A percentile compares a stretch with the other conserved stretches of the same genome.
Conservation (phyloP, 495 filamentous ascomycete genomes). For the Sphaerosporella brunnea region DNA sequence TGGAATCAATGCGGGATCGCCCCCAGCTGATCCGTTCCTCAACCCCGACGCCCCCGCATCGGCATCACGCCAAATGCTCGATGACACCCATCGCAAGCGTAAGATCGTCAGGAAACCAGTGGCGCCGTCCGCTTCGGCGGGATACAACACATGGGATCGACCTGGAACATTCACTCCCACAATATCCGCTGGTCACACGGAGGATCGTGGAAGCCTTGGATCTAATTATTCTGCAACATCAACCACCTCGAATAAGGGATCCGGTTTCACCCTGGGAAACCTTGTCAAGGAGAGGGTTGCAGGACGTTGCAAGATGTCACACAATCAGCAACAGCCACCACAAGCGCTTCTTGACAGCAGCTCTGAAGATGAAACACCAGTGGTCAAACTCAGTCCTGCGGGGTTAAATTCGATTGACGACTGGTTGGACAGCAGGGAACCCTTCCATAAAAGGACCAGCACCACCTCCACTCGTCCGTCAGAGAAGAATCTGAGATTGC, state of each 20-base stretch:
- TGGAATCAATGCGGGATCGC: background rate
- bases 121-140: background rate
- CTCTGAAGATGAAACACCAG: conserved; percentile 1
- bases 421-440: conserved; percentile 20
- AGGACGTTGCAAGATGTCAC: conserved; percentile 8
- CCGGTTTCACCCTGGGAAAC: conserved; percentile 17
- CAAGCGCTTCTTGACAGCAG: background rate
- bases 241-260: background rate
- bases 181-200: background rate
- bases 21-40: background rate
- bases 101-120: background rate
- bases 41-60: background rate
- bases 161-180: background rate
- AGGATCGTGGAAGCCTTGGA: background rate
- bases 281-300: conserved; percentile 20
- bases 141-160: background rate
- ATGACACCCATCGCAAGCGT: background rate
- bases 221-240: background rate
- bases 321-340: conserved; percentile 2
- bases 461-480: conserved; percentile 15
- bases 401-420: conserved; percentile 24
- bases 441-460: conserved; percentile 16
- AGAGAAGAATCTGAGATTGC: conserved; percentile 8
- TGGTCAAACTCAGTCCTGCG: conserved; percentile 15
- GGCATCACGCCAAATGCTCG: background rate